phyloP scores from a whole-genome alignment of 2,329 filamentous ascomycete species.

The Aspergillus pseudonomiae region DNA sequence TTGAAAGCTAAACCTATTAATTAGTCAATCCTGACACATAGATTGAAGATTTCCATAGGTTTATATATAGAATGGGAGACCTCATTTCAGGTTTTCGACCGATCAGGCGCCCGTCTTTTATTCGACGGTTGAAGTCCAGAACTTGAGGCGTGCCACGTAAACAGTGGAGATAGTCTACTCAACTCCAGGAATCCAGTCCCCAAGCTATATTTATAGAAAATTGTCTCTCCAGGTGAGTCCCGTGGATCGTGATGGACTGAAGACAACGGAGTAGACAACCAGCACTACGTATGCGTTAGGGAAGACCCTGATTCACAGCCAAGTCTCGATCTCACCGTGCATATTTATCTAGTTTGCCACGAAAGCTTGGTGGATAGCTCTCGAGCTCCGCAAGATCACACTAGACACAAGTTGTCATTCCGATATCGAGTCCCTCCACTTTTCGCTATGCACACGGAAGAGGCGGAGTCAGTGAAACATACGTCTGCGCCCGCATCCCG shows the following conservation, averaged over 20 bases:
- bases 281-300: neutral
- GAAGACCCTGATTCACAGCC: neutral
- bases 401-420: too few species aligned
- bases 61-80: too few species aligned
- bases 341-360: neutral
- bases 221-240: neutral
- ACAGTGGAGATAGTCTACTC: neutral
- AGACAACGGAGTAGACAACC: neutral
- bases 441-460: neutral
- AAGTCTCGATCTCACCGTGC: neutral
- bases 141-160: neutral
- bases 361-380: neutral
- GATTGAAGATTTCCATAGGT: too few species aligned
- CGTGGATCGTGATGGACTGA: too few species aligned
- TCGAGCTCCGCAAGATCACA: neutral
- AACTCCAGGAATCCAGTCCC: neutral
- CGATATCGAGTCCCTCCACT: neutral
- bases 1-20: too few species aligned
- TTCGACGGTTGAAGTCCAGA: neutral
- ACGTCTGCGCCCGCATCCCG: neutral
- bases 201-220: neutral
- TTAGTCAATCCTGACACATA: too few species aligned
- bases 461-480: conserved; percentile 1
- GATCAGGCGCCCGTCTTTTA: too few species aligned
- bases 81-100: too few species aligned